A percentile compares a stretch with the other conserved stretches of the same genome.
These are phyloP conservation scores for Aphanomyces stellatus DNA, from an alignment of 352 stramenopile genomes.

Conservation along the genomic window DNA sequence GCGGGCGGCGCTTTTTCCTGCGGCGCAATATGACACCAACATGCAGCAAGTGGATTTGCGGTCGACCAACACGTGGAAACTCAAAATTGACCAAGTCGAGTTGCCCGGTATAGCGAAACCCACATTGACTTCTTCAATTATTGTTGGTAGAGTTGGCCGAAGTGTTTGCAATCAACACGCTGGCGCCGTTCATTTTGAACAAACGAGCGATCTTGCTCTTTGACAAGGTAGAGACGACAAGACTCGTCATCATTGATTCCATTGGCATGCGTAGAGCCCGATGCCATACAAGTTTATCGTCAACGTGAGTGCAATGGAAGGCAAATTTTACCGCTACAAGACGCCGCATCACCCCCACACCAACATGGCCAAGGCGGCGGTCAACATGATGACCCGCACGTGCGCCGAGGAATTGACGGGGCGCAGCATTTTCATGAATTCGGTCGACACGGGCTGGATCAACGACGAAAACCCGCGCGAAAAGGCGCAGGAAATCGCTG, in stretches of 20 bases:
- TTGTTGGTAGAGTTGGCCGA: slow-evolving; percentile 53
- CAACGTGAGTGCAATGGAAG: slow-evolving; percentile 97
- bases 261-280: slow-evolving; percentile 35
- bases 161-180: slow-evolving; percentile 89
- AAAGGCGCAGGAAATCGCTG: slow-evolving; percentile 83
- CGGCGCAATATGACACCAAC: slow-evolving; percentile 85
- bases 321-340: slow-evolving; percentile 98
- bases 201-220: slow-evolving; percentile 59
- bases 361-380: slow-evolving; percentile 96
- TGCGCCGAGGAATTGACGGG: slow-evolving; percentile 83
- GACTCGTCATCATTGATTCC: neutral
- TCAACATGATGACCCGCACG: slow-evolving; percentile 95
- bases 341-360: slow-evolving; percentile 95
- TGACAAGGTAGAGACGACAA: slow-evolving; percentile 31
- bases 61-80: slow-evolving; percentile 88
- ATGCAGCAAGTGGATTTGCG: slow-evolving; percentile 90
- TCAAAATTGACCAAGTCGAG: slow-evolving; percentile 68
- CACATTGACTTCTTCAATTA: slow-evolving; percentile 9
- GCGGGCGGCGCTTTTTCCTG: slow-evolving; percentile 41
- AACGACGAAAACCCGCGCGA: slow-evolving; percentile 96
- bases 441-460: slow-evolving; percentile 95
- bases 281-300: slow-evolving; percentile 75
- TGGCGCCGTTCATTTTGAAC: slow-evolving; percentile 93
- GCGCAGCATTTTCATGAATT: slow-evolving; percentile 92
- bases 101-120: slow-evolving; percentile 8